Base-by-base conservation (phyloP, 2,329 filamentous ascomycete genomes). In the Apiospora kogelbergensis region DNA sequence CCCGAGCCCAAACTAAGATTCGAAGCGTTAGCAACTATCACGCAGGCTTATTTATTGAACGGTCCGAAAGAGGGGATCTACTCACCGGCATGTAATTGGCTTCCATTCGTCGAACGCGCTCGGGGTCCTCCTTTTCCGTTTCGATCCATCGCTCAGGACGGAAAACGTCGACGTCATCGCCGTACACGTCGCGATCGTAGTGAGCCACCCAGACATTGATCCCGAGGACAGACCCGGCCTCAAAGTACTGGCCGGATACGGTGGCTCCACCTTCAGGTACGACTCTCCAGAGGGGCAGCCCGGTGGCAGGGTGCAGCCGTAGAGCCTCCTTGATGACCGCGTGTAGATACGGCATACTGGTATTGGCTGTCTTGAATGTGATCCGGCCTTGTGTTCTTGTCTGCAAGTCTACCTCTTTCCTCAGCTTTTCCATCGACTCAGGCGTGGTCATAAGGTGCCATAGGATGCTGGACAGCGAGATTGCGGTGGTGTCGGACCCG, bases 401-500 rank as follows among this genome's bases (percentile, higher is more conserved):
- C 15, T 57, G 48, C 48, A 13, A 33, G 40, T 81, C 78, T 26
- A 85, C 75, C 69, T 86, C 84, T 0, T 72, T 22, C 1, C 75
- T 73, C 2, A 86, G 73, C 48, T 77, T 79, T 10, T 72, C 42
- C 68, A 84, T 73, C 3, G 71, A 70, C 0, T 69, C 15, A 1
- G 77, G 78, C 11, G 76, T 64, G 15, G 68, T 74, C 6, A 78
- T 65, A 0, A 80, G 67, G 48, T 77, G 71, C 65, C 77, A 80
- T 6, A 81, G 37, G 1, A 77, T 72, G 1, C 75, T 74, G 1
- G 74, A 74, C 0, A 81, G 72, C 1, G 78, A 76, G 44, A 79
- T 78, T 1, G 77, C 75, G 0, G 80, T 81, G 0, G 80, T 81
- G 53, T 82, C 80, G 1, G 76, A 78, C 0, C 80, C 81, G 4